A percentile compares a stretch with the other conserved stretches of the same genome.
phyloP scores from a whole-genome alignment of 2,329 filamentous ascomycete genomes.

The Teratosphaeria viscida region DNA sequence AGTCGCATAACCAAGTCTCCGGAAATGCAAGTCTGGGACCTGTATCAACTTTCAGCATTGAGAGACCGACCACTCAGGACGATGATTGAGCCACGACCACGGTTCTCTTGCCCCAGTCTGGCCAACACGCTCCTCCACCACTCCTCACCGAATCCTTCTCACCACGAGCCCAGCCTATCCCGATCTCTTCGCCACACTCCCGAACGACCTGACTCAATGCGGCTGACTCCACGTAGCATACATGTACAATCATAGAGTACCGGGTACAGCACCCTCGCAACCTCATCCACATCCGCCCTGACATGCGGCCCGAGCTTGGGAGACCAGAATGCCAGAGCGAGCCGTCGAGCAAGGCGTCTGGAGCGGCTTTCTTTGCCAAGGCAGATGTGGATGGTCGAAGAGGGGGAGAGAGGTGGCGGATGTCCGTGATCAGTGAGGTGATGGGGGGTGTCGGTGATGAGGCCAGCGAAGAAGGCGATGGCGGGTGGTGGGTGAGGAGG shows the following conservation, averaged over 20 bases:
- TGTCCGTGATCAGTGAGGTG: conserved; percentile 38
- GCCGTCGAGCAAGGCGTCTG: conserved; percentile 13
- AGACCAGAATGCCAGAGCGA: conserved; percentile 4
- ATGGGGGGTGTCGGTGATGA: conserved; percentile 32
- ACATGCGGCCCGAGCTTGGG: conserved; percentile 15
- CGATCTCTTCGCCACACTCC: conserved; percentile 32
- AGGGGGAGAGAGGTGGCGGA: conserved; percentile 39
- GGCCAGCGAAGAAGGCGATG: conserved; percentile 41
- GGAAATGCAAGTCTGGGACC: too few relatives aligned
- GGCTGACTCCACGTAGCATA: conserved; percentile 42
- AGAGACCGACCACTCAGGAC: too few relatives aligned
- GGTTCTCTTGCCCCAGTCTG: too few relatives aligned
- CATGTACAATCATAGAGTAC: conserved; percentile 21
- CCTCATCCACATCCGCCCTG: conserved; percentile 7
- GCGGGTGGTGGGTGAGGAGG: conserved; percentile 44
- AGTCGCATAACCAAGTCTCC: too few relatives aligned
- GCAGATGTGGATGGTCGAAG: conserved; percentile 41
- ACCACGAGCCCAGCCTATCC: conserved; percentile 41
- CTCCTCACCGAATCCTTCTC: conserved; percentile 17
- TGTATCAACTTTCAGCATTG: too few relatives aligned
- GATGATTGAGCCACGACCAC: too few relatives aligned
- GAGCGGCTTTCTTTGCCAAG: too few relatives aligned
- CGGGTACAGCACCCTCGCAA: conserved; percentile 18
- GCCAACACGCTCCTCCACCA: too few relatives aligned
- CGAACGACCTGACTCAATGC: conserved; percentile 43